Base-by-base conservation (phyloP, 306 rosid species). In the Astragalus glycyphyllos region DNA sequence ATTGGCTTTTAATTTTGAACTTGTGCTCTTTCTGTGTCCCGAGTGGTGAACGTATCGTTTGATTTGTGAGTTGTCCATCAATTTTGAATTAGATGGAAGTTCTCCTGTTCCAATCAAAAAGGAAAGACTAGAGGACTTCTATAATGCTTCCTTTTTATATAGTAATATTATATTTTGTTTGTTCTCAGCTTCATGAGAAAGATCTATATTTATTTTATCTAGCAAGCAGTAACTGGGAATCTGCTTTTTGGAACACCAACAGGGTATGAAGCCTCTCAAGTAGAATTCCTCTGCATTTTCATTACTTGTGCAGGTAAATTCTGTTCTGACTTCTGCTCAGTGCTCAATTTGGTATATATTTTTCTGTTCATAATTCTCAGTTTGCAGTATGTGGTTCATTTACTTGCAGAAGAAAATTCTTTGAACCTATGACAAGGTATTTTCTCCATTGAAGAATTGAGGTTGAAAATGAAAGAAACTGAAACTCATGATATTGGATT, bases 241-340 rank as follows among this genome's bases (percentile, higher is more conserved):
- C 73, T 59, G 17, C 71, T 51, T 80, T 61, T 7, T 32, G 44
- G 73, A 50, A 8, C 62, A 11, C 70, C 40, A 75, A 49, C 83
- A 86, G 88, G 90, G 88, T 69, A 76, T 83, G 90, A 83, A 86
- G 83, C 84, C 90, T 69, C 88, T 86, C 51, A 83, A 81, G 77
- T 86, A 86, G 84, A 75, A 73, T 8, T 63, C 63, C 75, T 40
- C 50, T n/a, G 7, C 17, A 40, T 45, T 68, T 38, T 56, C 58
- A 48, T 75, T 76, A 23, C 77, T 9, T 6, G 8, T 41, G 45
- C 66, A 35, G 86, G 82, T 81, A 79, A 26, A 50, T 40, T 68
- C 54, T 66, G 29, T 49, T 58, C 71, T 55, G 48, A 61, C 41
- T 71, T 50, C 23, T 47, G n/a, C 55, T 45, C 51, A 61, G 31